Evolutionary conservation across 306 rosid species (phyloP), one percentile per base, ranked within the genome.

Genomic region (Fragaria nilgerrensis): DNA sequence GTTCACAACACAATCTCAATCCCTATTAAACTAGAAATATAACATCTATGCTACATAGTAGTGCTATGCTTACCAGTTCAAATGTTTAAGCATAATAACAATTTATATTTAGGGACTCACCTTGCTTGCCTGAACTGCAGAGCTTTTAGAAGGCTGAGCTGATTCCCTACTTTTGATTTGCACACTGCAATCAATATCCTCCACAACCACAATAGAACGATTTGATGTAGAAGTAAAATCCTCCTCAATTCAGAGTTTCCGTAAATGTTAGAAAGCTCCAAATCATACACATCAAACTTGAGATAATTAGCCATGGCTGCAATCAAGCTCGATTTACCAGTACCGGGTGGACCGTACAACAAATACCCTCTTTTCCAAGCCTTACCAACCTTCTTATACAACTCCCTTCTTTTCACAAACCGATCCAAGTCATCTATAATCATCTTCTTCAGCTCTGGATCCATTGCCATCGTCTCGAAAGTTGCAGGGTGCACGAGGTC

Each of bases 291-390:
- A 45, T 81, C 81, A 43, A 86, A 86, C 80, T 83, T 83, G 58
- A 83, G 80, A 65, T 83, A 81, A 44, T 86, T 86, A 53, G 89
- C 89, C 87, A 86, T 83, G 58, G 89, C 89, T 0, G 89, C 89
- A 22, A 86, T 58, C 75, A 86, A 75, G 66, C 83, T 86, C 0
- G 87, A 86, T 48, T 83, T 86, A 0, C 87, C 84, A 3, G 87
- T 81, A 20, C 84, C 84, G 5, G 84, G 83, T 1, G 83, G 87
- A 23, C 89, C 83, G 32, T 83, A 86, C 59, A 83, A 34, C 78
- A 86, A 75, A 16, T 86, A 86, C 32, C 83, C 89, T 43, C 89
- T 74, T 29, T 86, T 86, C 89, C 89, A 86, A 11, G 89, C 83
- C 80, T 80, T 86, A 19, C 89, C 89, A 0, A 85, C 89, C 27